A percentile compares a stretch with the other conserved stretches of the same genome.
Conservation (phyloP, 371 early-diverging fungal genomes). For the Apophysomyces trapeziformis region DNA sequence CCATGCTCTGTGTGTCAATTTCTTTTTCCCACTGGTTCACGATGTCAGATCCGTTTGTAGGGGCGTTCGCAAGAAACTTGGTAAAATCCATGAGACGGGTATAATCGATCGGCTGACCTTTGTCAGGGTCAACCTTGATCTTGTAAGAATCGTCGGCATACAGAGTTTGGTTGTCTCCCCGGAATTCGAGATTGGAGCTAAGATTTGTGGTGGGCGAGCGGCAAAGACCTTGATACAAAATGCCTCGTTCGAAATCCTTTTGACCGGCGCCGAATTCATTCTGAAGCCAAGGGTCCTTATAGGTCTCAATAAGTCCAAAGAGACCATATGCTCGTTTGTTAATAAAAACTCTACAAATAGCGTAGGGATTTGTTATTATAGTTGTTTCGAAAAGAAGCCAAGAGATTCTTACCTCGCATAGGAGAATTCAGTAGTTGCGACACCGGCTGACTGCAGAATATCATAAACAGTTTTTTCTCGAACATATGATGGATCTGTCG, state of each 20-base stretch:
- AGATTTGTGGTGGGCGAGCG: neutral
- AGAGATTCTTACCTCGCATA: conserved; percentile 21
- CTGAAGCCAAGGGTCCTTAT: conserved; percentile 22
- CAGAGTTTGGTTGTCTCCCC: conserved; percentile 24
- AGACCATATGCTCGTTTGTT: conserved; percentile 25
- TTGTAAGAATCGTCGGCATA: conserved; percentile 24
- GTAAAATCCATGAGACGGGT: conserved; percentile 25
- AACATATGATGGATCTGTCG: conserved; percentile 26
- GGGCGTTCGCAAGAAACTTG: conserved; percentile 23
- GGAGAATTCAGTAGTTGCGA: conserved; percentile 18
- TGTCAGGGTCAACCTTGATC: conserved; percentile 22
- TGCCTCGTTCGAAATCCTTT: conserved; percentile 15
- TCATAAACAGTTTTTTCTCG: conserved; percentile 26
- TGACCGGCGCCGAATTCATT: conserved; percentile 21
- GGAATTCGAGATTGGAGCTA: conserved; percentile 14
- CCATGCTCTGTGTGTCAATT: conserved; percentile 27
- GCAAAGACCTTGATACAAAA: conserved; percentile 23
- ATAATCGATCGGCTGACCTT: conserved; percentile 15
- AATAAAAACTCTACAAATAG: conserved; percentile 20
- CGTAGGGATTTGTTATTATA: too few species aligned
- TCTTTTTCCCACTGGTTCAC: conserved; percentile 26
- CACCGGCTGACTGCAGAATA: conserved; percentile 16
- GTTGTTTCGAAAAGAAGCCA: too few species aligned
- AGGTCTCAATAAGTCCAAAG: conserved; percentile 24
- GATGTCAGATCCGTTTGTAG: conserved; percentile 20